Base-by-base conservation (phyloP, 2,329 filamentous ascomycete genomes). In the Parasarocladium wereldwijsianum region DNA sequence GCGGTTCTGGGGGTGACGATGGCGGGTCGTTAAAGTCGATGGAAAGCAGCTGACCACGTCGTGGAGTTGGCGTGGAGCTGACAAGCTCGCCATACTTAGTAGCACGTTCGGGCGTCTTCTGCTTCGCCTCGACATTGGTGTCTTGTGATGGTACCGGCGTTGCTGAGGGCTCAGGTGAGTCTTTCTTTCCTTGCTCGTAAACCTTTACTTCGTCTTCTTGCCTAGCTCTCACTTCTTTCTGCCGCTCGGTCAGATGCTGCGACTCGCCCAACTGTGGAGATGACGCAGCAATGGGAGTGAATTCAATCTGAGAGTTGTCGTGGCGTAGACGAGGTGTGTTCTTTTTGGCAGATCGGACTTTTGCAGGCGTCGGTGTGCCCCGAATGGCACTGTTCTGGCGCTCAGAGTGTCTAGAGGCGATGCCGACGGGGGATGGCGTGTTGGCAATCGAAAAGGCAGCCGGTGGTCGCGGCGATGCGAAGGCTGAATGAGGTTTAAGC, bases 251-350 rank as follows among this genome's bases (percentile, higher is more conserved):
- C 28, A 93, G 57, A 12, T 75, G 54, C 41, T 90, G 83, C 1
- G 79, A 83, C 33, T 82, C 75, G 3, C 64, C 45, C 1, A 50
- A 53, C 10, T 15, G 51, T 4, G 62, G 54, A 3, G 64, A 49
- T 0, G 75, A 70, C 9, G 73, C 70, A 17, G 69, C 65, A 26
- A 87, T 76, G 0, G 71, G 57, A 3, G 76, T 70, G 43, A 90
- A 90, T 24, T 81, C 66, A 16, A 92, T 66, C 43, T 92, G 84
- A 1, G 83, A 92, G 50, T 92, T 69, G 37, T 93, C 71, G 41
- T 93, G 84, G 19, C 79, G 70, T 17, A 76, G 58, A 35, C 67
- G 69, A 12, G 65, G 59, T 26, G 64, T 69, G 15, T 34, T 44
- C 4, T 37, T 45, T 15, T 41, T 13, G 39, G n/a, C n/a, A n/a